Percentiles rank a stretch among this genome's conserved stretches.
Evolutionary conservation across 352 stramenopile genomes (phyloP).

Genomic region (Sclerospora graminicola): DNA sequence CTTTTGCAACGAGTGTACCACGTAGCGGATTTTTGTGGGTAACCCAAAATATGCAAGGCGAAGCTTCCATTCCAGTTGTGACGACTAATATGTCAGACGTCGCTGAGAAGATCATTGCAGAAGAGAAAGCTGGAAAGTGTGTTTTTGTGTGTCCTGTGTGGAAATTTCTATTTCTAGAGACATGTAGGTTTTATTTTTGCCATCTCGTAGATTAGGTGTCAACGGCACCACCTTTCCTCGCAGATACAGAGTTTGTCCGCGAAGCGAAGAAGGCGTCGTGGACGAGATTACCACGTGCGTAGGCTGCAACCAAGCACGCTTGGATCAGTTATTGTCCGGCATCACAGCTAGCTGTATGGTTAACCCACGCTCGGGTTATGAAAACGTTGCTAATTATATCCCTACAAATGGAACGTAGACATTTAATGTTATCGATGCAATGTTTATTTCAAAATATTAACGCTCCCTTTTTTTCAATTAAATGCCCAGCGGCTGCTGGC

Average conservation of each 20-base stretch:
- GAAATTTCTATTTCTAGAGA: not conserved
- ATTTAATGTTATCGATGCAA: not conserved
- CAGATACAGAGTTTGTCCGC: slow-evolving; percentile 89
- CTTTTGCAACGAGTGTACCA: slow-evolving; percentile 94
- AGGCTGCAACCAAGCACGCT: slow-evolving; percentile 92
- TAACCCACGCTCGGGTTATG: slow-evolving; percentile 92
- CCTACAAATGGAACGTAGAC: slow-evolving; percentile 23
- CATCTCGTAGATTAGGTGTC: slow-evolving; percentile 57
- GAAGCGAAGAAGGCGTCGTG: slow-evolving; percentile 84
- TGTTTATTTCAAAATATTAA: no score
- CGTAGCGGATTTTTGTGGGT: slow-evolving; percentile 91
- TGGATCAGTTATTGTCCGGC: slow-evolving; percentile 95
- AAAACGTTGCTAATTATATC: slow-evolving; percentile 87
- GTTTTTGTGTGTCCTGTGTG: not conserved
- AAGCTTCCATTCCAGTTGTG: slow-evolving; percentile 88
- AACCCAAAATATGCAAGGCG: slow-evolving; percentile 85
- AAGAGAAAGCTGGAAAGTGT: slow-evolving; percentile 49
- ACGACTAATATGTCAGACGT: slow-evolving; percentile 93
- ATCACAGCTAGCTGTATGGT: slow-evolving; percentile 94
- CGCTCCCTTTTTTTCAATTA: no score
- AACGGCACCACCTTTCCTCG: slow-evolving; percentile 89
- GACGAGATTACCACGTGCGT: slow-evolving; percentile 98
- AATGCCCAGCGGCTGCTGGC: slow-evolving; percentile 61
- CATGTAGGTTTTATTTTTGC: not conserved
- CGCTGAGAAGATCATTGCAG: slow-evolving; percentile 82